Conservation (phyloP, 768 basidiomycete genomes). For the Russula virescens region DNA sequence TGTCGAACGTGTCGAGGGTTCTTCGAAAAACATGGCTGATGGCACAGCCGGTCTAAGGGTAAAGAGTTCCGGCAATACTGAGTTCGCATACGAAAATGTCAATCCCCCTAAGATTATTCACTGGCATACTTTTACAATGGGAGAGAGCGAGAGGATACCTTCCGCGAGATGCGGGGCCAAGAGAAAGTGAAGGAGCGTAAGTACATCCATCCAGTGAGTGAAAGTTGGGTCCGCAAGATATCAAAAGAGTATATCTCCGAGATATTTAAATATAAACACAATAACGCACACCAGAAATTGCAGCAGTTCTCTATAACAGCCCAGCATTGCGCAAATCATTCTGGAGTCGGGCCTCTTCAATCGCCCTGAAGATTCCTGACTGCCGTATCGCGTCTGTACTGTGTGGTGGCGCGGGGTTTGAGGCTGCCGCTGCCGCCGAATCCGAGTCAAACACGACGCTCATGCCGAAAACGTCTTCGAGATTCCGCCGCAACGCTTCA, state of each 20-base stretch:
- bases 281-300: neutral
- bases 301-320: conserved; percentile 7
- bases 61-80: neutral
- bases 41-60: neutral
- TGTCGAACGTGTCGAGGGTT: neutral
- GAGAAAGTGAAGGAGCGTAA: neutral
- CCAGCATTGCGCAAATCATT: conserved; percentile 22
- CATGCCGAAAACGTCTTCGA: conserved; percentile 22
- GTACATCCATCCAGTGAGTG: neutral
- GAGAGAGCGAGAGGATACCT: neutral
- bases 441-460: conserved; percentile 5
- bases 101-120: neutral
- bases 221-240: neutral
- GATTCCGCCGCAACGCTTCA: conserved; percentile 12
- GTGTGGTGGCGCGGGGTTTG: neutral
- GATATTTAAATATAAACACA: neutral
- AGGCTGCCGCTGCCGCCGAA: neutral
- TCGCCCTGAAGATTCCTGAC: neutral
- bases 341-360: conserved; percentile 18
- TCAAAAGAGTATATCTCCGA: too few species aligned
- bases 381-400: neutral
- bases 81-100: neutral
- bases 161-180: neutral
- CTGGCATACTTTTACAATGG: conserved; percentile 6
- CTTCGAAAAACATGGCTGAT: neutral